Base-by-base conservation (phyloP, 768 basidiomycete species). In the Termitomyces sp. region DNA sequence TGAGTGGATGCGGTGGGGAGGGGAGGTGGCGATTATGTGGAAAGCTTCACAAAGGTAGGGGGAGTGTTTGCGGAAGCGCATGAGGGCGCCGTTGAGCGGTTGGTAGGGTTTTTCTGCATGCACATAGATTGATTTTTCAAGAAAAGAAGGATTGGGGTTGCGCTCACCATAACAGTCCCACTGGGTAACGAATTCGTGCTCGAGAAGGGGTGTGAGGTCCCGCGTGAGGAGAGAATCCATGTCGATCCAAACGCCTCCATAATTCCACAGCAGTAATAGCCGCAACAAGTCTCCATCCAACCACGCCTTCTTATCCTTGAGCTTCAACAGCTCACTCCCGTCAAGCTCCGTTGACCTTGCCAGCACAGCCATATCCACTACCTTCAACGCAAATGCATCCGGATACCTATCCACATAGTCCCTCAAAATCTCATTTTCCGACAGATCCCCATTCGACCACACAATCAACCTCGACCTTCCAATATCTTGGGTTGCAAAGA, bases 1-100 rank as follows among this genome's bases (percentile, higher is more conserved):
- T 23, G 92, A 88, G 42, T 86, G 84, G 17, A 85, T 72, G 2
- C 82, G 81, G 0, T 94, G 95, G 2, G 87, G 79, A 0, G 84
- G 71, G 2, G 87, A 86, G 10, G 82, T 81, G 0, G 82, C 75
- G 85, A 99, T 97, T 65, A 94, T 76, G 69, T 96, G 86, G 73
- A 98, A 94, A 2, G 94, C 91, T 73, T 98, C 94, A 75, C 96
- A 98, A 42, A 99, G 85, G 74, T 97, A 99, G 1, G 96, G 93
- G 2, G 96, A 98, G 69, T 89, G 85, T 64, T 83, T 79, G 58
- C 80, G 80, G 76, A 99, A 99, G 70, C 89, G 89, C 89, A 98
- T 94, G 28, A 98, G 75, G 1, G 96, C 95, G 52, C 96, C 96
- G 67, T 98, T 98, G 50, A 97, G 79, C 2, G 91, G 84, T 52